Conservation (phyloP, 768 basidiomycete species). For the Mycena chlorophos region DNA sequence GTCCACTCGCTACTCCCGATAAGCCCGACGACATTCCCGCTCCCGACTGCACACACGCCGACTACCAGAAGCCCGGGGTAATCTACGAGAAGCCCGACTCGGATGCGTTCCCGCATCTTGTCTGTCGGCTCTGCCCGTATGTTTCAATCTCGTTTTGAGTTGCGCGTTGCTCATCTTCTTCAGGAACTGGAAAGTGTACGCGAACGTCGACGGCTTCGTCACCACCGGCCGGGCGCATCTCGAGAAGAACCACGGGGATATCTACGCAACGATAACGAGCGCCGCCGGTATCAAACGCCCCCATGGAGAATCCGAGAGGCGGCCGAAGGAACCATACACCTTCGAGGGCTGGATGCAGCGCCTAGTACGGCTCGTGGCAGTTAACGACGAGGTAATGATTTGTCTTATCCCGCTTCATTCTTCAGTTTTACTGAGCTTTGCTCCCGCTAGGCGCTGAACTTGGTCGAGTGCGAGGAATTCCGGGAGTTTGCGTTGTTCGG, state of each 20-base stretch:
- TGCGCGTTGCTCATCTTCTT: background rate
- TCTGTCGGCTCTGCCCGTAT: too few species aligned
- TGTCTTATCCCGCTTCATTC: background rate
- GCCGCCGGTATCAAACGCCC: constrained; percentile 3
- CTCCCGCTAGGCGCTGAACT: constrained; percentile 34
- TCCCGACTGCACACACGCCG: too few species aligned
- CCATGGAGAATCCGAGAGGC: background rate
- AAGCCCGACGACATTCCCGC: too few species aligned
- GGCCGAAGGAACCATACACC: constrained; percentile 14
- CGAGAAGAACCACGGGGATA: constrained; percentile 16
- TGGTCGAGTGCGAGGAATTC: constrained; percentile 37
- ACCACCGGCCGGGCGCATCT: constrained; percentile 29
- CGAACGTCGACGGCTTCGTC: constrained; percentile 20
- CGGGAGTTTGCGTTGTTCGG: constrained; percentile 32
- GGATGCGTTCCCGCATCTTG: too few species aligned
- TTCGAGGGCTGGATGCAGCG: constrained; percentile 25
- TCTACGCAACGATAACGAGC: constrained; percentile 13
- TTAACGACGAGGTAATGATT: constrained; percentile 35
- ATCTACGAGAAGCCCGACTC: too few species aligned
- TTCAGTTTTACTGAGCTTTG: background rate
- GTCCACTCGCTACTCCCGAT: too few species aligned
- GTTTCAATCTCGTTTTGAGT: too few species aligned
- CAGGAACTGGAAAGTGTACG: constrained; percentile 17
- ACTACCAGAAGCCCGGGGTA: too few species aligned
- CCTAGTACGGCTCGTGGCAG: constrained; percentile 26